Conservation (phyloP, 2,329 filamentous ascomycete species). For the Septoria linicola region DNA sequence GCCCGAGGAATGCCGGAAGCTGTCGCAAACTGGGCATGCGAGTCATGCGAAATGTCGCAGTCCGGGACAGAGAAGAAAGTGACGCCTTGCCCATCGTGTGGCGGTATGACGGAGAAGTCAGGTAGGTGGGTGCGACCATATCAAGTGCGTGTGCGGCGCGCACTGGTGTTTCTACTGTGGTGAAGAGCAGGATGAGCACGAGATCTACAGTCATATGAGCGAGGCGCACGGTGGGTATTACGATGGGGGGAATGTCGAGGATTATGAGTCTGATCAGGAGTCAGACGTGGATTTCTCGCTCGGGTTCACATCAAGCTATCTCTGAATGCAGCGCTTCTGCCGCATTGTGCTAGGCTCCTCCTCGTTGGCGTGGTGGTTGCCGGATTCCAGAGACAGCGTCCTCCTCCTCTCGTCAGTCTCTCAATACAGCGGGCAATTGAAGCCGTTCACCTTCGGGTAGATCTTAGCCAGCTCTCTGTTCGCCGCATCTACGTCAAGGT, state of each 20-base stretch:
- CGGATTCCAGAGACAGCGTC: neutral
- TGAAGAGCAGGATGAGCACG: conserved; percentile 1
- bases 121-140: conserved; percentile 16
- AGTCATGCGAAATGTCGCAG: conserved; percentile 9
- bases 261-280: conserved; percentile 13
- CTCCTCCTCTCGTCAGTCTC: too few relatives aligned
- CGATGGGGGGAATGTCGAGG: conserved; percentile 11
- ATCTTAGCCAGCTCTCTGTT: neutral
- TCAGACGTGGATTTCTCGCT: too few relatives aligned
- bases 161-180: conserved; percentile 23
- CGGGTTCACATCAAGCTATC: too few relatives aligned
- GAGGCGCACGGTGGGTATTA: conserved; percentile 20
- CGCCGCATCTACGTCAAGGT: neutral
- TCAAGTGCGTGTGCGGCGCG: conserved; percentile 11
- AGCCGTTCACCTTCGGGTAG: conserved; percentile 8
- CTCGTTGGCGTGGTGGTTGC: too few relatives aligned
- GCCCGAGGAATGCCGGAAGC: conserved; percentile 5
- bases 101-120: conserved; percentile 12
- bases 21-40: conserved; percentile 6
- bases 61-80: neutral
- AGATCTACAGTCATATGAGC: conserved; percentile 19
- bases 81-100: conserved; percentile 12
- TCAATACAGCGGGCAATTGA: conserved; percentile 11
- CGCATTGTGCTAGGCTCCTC: too few relatives aligned
- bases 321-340: too few relatives aligned